Evolutionary conservation across 2,329 filamentous ascomycete genomes (phyloP).

Genomic region (Beauveria sp.): DNA sequence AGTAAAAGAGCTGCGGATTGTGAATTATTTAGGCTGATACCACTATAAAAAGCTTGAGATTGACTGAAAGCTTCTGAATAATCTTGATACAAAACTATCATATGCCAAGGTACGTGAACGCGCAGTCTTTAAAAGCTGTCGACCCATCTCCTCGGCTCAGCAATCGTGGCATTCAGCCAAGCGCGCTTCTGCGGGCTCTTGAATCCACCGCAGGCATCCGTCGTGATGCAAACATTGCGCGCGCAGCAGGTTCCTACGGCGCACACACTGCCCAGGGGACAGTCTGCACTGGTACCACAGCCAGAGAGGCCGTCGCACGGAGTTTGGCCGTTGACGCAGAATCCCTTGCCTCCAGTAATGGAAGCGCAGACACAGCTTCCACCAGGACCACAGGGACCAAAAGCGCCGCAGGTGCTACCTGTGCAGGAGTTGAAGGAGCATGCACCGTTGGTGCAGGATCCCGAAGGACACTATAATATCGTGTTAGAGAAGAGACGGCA

Average conservation of each 20-base stretch:
- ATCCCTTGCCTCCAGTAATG: constrained; percentile 1
- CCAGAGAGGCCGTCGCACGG: neutral
- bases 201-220: neutral
- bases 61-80: neutral
- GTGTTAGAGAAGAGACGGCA: neutral
- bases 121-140: neutral
- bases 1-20: no score
- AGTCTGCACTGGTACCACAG: neutral
- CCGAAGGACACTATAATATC: neutral
- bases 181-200: neutral
- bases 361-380: constrained; percentile 8
- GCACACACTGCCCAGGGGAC: constrained; percentile 4
- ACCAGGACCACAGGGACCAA: neutral
- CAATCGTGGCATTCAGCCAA: constrained; percentile 6
- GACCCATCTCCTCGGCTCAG: neutral
- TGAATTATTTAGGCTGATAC: no score
- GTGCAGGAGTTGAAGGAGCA: constrained; percentile 4
- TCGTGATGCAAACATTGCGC: constrained; percentile 4
- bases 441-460: constrained; percentile 4
- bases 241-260: constrained; percentile 5
- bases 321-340: constrained; percentile 7
- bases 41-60: neutral
- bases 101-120: neutral
- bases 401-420: neutral
- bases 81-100: neutral